Evolutionary conservation across 331 rosid species (phyloP).

Genomic region (Malus hybrid): DNA sequence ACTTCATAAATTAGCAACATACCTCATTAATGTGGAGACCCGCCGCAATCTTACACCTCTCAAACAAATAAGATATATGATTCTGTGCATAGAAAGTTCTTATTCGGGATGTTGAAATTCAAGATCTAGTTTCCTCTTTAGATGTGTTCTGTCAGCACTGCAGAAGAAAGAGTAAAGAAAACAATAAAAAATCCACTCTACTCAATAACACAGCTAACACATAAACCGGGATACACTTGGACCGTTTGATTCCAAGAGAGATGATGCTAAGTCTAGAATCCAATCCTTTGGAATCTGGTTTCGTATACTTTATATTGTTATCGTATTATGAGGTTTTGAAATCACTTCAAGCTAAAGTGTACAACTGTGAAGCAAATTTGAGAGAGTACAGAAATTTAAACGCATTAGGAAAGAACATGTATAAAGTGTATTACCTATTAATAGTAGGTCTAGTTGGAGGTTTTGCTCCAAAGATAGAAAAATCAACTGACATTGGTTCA

Average conservation of each 20-base stretch:
- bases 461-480: slow-evolving; percentile 79
- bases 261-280: neutral
- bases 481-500: slow-evolving; percentile 82
- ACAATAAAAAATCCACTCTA: slow-evolving; percentile 3
- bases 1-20: slow-evolving; percentile 8
- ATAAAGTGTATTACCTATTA: slow-evolving; percentile 53
- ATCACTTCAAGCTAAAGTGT: slow-evolving; percentile 15
- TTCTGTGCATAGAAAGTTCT: slow-evolving; percentile 14
- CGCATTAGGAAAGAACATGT: slow-evolving; percentile 9
- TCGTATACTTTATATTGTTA: too few relatives aligned
- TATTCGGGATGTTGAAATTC: slow-evolving; percentile 71
- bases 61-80: neutral
- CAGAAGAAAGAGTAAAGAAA: slow-evolving; percentile 14
- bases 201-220: neutral
- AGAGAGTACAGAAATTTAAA: slow-evolving; percentile 11
- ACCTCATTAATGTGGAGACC: slow-evolving; percentile 18
- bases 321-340: neutral
- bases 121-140: slow-evolving; percentile 87
- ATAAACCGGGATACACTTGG: neutral
- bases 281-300: neutral
- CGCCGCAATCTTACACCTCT: slow-evolving; percentile 10
- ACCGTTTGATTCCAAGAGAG: neutral
- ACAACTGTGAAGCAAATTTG: neutral
- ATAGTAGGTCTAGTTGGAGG: slow-evolving; percentile 96
- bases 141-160: slow-evolving; percentile 89